Base-by-base conservation (phyloP, 2,329 filamentous ascomycete genomes). In the Huntiella decipiens region DNA sequence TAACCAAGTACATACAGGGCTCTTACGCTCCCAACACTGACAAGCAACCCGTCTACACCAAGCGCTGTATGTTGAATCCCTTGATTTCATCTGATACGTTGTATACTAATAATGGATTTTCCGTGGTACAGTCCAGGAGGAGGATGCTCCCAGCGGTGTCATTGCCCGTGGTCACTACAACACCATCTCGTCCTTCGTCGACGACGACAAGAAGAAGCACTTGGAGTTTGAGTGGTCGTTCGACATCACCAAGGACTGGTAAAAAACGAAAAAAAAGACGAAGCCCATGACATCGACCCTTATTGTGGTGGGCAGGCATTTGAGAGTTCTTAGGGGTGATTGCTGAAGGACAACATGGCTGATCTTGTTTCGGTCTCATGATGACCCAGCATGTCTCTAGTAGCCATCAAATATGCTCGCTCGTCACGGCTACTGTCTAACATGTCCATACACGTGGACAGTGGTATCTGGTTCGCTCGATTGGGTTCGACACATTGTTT, bases 221-320 rank as follows among this genome's bases (percentile, higher is more conserved):
- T 70, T 98, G 52, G 71, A 80, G 60, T 98, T 98, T 62, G 82
- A 93, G 57, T 98, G 91, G 91, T 77, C 79, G 51, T 96, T 98
- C 58, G 82, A 95, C 59, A 94, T 98, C 61, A 73, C 81, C 65
- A 98, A 96, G 74, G 84, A 94, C 61, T 96, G 91, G 91, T 83
- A 77, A 54, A 55, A 28, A 38, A 13, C 57, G 35, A 15, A 28
- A 28, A 28, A 28, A 31, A 42, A 22, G 32, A 32, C 32, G 16
- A 40, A 16, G 17, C 6, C 22, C 22, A 28, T 28, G 22, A 28
- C 3, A 28, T 28, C 22, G 22, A 28, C 6, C 22, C 22, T 7
- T 28, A 28, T 28, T 28, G 22, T 28, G 22, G 22, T 10, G 7
- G 22, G 22, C 22, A 28, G 22, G 22, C 22, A 28, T 28, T 28